A percentile compares a stretch with the other conserved stretches of the same genome.
Conservation (phyloP, 2,329 filamentous ascomycete genomes). For the Laburnicola sp. region DNA sequence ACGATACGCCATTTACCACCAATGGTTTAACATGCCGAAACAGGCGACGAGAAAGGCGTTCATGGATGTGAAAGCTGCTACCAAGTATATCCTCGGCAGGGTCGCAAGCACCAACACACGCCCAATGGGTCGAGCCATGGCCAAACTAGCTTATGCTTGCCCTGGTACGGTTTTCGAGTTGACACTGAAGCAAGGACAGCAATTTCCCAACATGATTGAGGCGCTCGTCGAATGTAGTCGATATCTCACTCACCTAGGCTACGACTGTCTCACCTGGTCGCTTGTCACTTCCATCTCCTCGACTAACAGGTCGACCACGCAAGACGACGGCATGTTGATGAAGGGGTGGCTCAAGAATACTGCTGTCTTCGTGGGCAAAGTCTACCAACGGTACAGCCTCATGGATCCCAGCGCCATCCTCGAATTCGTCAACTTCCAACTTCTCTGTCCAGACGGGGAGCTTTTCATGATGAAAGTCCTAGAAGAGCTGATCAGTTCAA, state of each 20-base stretch:
- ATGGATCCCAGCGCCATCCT: constrained; percentile 84
- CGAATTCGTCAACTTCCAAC: constrained; percentile 84
- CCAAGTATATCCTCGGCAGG: constrained; percentile 82
- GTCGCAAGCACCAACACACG: constrained; percentile 85
- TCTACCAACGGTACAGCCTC: constrained; percentile 82
- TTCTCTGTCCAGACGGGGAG: constrained; percentile 73
- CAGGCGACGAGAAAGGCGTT: constrained; percentile 81
- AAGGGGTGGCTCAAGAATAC: constrained; percentile 91
- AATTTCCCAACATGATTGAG: constrained; percentile 92
- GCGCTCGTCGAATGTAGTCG: constrained; percentile 92
- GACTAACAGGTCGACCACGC: constrained; percentile 60
- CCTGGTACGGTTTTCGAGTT: constrained; percentile 90
- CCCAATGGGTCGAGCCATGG: constrained; percentile 82
- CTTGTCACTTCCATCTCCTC: constrained; percentile 72
- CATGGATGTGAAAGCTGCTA: constrained; percentile 74
- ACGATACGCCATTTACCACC: constrained; percentile 86
- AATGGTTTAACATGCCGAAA: constrained; percentile 67
- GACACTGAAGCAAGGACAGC: constrained; percentile 86
- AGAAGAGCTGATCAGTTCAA: constrained; percentile 84
- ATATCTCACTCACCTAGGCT: constrained; percentile 90
- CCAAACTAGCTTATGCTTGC: constrained; percentile 88
- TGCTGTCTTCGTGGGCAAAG: constrained; percentile 85
- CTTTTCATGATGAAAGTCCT: constrained; percentile 89
- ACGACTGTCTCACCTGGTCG: constrained; percentile 92
- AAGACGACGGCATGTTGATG: constrained; percentile 72